Percentiles rank a stretch among this genome's conserved stretches.
Evolutionary conservation across 306 rosid genomes (phyloP).

Genomic region (Mucuna pruriens): DNA sequence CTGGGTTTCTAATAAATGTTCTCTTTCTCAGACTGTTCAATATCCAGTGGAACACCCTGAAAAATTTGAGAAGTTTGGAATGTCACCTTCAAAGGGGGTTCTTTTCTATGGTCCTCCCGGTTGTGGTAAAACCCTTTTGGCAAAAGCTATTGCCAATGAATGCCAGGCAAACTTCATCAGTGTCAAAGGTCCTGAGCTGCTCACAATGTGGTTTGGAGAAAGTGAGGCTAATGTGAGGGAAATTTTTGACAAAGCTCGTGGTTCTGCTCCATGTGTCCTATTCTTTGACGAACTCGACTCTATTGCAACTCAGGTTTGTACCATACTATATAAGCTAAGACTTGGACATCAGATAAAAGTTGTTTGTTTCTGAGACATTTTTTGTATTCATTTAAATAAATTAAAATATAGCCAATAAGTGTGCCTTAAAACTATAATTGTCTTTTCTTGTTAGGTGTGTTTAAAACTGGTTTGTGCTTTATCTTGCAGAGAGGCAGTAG

Average conservation of each 20-base stretch:
- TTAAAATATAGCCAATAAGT: background rate
- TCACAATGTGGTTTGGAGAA: conserved; percentile 99
- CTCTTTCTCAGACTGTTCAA: conserved; percentile 85
- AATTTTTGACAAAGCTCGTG: conserved; percentile 98
- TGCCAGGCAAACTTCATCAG: conserved; percentile 99
- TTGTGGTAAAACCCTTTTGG: conserved; percentile 97
- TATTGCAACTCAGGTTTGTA: conserved; percentile 95
- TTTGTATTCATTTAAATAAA: background rate
- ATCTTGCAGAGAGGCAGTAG: conserved; percentile 89
- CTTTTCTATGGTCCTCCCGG: conserved; percentile 99
- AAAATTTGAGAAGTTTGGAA: conserved; percentile 94
- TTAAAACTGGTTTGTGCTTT: conserved; percentile 28
- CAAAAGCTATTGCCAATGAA: conserved; percentile 98
- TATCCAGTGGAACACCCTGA: conserved; percentile 99
- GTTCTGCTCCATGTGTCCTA: conserved; percentile 98
- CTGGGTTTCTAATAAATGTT: conserved; percentile 2
- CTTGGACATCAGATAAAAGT: background rate
- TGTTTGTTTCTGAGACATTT: background rate
- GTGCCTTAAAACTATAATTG: background rate
- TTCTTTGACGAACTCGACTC: conserved; percentile 99
- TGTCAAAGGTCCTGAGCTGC: conserved; percentile 97
- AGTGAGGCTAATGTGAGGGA: conserved; percentile 99
- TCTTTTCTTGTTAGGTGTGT: conserved; percentile 22
- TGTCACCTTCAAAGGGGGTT: conserved; percentile 99
- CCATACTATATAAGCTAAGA: background rate